Evolutionary conservation across 257 asterid species (phyloP).

Genomic region (Cinchona pubescens): DNA sequence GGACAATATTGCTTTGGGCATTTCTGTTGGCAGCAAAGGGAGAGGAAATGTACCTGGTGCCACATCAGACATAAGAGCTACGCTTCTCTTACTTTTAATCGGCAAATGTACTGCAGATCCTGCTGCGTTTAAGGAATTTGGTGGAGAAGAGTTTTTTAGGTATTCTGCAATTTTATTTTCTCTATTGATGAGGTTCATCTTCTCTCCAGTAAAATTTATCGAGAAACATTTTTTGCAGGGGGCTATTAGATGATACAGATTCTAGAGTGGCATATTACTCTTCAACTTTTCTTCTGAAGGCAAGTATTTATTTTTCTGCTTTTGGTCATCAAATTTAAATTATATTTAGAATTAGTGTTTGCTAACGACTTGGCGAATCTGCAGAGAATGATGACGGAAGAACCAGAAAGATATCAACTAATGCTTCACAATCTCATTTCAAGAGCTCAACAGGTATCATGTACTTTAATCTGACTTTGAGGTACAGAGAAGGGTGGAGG

Average conservation of each 20-base stretch:
- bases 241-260: constrained; percentile 86
- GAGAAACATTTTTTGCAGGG: constrained; percentile 47
- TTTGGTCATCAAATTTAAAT: constrained; percentile 14
- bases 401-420: constrained; percentile 89
- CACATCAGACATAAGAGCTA: constrained; percentile 95
- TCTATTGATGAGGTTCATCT: constrained; percentile 16
- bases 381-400: constrained; percentile 99
- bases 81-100: constrained; percentile 92
- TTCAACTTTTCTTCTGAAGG: constrained; percentile 97
- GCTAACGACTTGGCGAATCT: constrained; percentile 25
- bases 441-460: constrained; percentile 89
- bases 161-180: constrained; percentile 28
- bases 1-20: constrained; percentile 96
- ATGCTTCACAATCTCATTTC: constrained; percentile 93
- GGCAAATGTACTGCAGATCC: constrained; percentile 98
- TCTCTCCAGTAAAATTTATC: neutral
- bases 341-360: neutral
- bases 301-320: constrained; percentile 39
- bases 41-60: constrained; percentile 99
- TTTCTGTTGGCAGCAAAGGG: constrained; percentile 99
- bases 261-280: constrained; percentile 99
- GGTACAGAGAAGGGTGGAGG: neutral
- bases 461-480: constrained; percentile 7
- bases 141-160: constrained; percentile 96
- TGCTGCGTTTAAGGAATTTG: constrained; percentile 77